These are phyloP conservation scores for Solanum pinnatisectum DNA, from an alignment of 257 asterid genomes.

Conservation along the genomic window DNA sequence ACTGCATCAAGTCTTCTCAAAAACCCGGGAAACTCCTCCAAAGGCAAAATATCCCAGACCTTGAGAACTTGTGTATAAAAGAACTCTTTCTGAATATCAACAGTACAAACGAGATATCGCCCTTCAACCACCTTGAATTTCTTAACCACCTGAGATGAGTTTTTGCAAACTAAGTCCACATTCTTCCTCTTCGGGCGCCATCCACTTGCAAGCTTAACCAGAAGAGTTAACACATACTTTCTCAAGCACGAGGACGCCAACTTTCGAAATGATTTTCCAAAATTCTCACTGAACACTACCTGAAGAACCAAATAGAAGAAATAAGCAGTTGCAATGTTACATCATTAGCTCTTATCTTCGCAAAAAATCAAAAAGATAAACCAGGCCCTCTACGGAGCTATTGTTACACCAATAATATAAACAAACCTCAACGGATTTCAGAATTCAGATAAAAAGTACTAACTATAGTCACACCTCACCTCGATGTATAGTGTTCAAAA, in stretches of 20 bases:
- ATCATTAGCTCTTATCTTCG: neutral
- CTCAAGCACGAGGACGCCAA: conserved; percentile 19
- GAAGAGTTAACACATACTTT: conserved; percentile 22
- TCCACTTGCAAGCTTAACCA: conserved; percentile 54
- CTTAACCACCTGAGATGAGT: conserved; percentile 34
- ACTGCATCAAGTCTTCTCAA: conserved; percentile 38
- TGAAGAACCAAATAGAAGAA: conserved; percentile 3
- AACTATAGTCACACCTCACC: neutral
- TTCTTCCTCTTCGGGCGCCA: conserved; percentile 57
- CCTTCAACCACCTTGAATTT: conserved; percentile 38
- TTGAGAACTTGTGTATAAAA: conserved; percentile 38
- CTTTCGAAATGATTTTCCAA: conserved; percentile 39
- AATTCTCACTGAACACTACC: conserved; percentile 55
- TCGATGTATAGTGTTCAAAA: neutral
- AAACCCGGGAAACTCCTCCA: conserved; percentile 30
- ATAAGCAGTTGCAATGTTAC: neutral
- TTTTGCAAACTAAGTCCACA: conserved; percentile 37
- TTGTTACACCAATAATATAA: neutral
- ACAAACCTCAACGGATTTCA: neutral
- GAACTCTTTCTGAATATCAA: conserved; percentile 35
- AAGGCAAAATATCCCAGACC: conserved; percentile 53
- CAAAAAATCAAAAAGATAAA: neutral
- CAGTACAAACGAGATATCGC: conserved; percentile 37
- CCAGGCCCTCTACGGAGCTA: neutral
- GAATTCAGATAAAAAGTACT: neutral